Conservation (phyloP, 2,329 filamentous ascomycete genomes). For the Phyllosticta citriasiana region DNA sequence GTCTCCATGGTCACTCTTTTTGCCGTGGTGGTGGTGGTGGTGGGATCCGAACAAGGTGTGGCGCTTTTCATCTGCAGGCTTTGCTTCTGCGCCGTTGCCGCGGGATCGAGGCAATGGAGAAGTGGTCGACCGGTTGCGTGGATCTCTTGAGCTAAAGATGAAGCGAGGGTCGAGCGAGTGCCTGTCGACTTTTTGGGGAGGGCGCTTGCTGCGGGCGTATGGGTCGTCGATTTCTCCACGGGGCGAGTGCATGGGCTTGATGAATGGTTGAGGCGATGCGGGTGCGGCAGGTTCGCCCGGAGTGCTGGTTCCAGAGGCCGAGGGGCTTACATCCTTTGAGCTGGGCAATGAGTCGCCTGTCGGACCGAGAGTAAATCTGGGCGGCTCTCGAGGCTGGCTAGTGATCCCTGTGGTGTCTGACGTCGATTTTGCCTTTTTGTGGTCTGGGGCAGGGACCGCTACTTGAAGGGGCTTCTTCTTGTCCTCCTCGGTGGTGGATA, state of each 20-base stretch:
- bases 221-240: conserved; percentile 73
- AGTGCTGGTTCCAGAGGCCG: conserved; percentile 42
- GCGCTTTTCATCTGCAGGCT: conserved; percentile 37
- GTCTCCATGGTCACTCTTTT: conserved; percentile 35
- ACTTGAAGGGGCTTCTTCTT: conserved; percentile 17
- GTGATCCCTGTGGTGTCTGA: conserved; percentile 18
- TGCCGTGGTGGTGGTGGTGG: conserved; percentile 39
- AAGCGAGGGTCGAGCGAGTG: conserved; percentile 70
- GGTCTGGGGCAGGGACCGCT: conserved; percentile 28
- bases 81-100: conserved; percentile 24
- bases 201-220: conserved; percentile 72
- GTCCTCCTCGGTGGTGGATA: conserved; percentile 13
- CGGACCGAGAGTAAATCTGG: conserved; percentile 48
- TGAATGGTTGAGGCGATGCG: conserved; percentile 49
- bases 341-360: conserved; percentile 43
- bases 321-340: conserved; percentile 53
- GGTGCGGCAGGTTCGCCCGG: conserved; percentile 32
- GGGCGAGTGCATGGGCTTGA: conserved; percentile 62
- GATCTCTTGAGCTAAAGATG: conserved; percentile 69
- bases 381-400: conserved; percentile 38
- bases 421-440: background rate
- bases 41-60: conserved; percentile 41
- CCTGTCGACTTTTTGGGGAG: conserved; percentile 55
- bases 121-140: conserved; percentile 39
- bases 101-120: conserved; percentile 36